phyloP scores from a whole-genome alignment of 163 green algal species.

The Scenedesmus sp. region DNA sequence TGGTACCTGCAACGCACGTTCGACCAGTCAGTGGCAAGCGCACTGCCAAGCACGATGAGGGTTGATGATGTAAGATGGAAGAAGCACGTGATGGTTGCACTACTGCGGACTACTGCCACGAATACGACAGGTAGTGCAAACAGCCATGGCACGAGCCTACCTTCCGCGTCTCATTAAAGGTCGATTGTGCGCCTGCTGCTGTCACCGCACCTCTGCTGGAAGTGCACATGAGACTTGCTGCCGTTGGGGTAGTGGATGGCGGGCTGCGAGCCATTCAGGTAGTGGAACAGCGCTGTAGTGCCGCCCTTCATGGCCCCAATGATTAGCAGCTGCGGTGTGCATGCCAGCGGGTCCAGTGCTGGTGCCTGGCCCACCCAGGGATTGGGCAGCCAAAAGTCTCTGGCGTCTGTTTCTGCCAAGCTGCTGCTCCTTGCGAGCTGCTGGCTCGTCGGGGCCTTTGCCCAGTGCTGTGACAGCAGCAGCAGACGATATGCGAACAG shows the following conservation, averaged over 20 bases:
- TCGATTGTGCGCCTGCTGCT: not conserved
- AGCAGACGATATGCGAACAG: constrained; percentile 32
- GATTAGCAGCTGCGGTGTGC: constrained; percentile 39
- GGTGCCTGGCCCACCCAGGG: constrained; percentile 16
- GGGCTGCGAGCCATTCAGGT: constrained; percentile 23
- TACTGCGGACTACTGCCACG: too few relatives aligned
- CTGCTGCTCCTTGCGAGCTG: not conserved
- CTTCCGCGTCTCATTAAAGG: too few relatives aligned
- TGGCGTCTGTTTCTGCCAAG: not conserved
- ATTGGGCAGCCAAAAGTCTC: not conserved
- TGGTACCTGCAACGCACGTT: constrained; percentile 19
- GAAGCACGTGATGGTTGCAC: too few relatives aligned
- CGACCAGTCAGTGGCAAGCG: too few relatives aligned
- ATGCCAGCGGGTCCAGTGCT: constrained; percentile 29
- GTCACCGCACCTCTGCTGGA: not conserved
- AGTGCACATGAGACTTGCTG: not conserved
- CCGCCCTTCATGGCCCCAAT: constrained; percentile 40
- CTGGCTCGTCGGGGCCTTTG: not conserved
- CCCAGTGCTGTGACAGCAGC: constrained; percentile 22
- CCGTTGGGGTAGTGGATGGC: constrained; percentile 11
- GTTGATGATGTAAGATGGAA: too few relatives aligned
- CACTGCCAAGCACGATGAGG: not conserved
- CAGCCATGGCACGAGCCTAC: too few relatives aligned
- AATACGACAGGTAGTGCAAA: too few relatives aligned
- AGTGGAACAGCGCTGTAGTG: constrained; percentile 36